phyloP scores from a whole-genome alignment of 208 protist genomes.

The Phytomonas sp. region DNA sequence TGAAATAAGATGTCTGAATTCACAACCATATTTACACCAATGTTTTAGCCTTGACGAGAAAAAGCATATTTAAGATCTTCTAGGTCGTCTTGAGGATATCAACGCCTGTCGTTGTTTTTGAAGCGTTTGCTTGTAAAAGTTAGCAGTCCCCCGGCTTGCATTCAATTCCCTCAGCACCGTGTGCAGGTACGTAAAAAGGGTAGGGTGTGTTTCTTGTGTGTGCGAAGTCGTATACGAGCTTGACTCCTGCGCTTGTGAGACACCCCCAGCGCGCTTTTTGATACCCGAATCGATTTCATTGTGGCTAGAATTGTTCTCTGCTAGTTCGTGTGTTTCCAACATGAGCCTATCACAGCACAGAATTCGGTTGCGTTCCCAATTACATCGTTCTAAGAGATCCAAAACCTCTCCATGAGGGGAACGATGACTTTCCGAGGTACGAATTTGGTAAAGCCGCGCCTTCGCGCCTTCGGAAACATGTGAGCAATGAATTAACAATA shows the following conservation, averaged over 20 bases:
- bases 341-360: conserved; percentile 39
- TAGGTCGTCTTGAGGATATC: conserved; percentile 1
- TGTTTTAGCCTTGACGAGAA: background rate
- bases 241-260: conserved; percentile 18
- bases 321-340: conserved; percentile 25
- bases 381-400: conserved; percentile 41
- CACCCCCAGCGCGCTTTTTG: background rate
- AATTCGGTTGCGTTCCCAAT: conserved; percentile 50
- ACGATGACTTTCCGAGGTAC: conserved; percentile 16
- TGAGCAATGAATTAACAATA: conserved; percentile 28
- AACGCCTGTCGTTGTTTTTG: conserved; percentile 25
- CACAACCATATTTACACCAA: background rate
- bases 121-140: conserved; percentile 42
- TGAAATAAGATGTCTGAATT: background rate
- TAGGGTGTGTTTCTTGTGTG: conserved; percentile 20
- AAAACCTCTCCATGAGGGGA: conserved; percentile 31
- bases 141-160: conserved; percentile 35
- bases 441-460: conserved; percentile 28
- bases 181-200: conserved; percentile 56
- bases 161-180: conserved; percentile 61
- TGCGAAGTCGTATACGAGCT: conserved; percentile 34
- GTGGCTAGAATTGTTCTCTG: background rate
- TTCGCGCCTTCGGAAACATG: conserved; percentile 30
- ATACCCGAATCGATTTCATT: background rate
- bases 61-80: background rate